These are phyloP conservation scores for Tetragonia tetragonoides DNA, from an alignment of 148 eudicot species.

Conservation along the genomic window DNA sequence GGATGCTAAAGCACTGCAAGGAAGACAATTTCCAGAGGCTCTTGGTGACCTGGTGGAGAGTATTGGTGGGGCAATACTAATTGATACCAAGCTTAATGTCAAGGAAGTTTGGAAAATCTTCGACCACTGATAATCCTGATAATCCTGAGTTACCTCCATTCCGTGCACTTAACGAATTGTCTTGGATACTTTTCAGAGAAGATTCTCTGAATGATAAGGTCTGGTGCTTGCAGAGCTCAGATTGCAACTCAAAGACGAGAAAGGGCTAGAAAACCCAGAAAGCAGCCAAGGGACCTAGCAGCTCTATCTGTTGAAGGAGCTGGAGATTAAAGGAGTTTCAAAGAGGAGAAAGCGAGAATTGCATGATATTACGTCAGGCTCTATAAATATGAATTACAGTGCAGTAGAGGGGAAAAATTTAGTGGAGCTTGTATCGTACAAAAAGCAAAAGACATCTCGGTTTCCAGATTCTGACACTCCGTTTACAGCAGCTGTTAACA, in stretches of 20 bases:
- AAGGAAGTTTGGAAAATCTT: constrained; percentile 82
- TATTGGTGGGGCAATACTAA: constrained; percentile 81
- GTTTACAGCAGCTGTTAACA: constrained; percentile 50
- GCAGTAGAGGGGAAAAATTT: neutral
- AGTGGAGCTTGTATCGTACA: constrained; percentile 12
- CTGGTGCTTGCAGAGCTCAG: constrained; percentile 48
- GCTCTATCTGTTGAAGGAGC: constrained; percentile 60
- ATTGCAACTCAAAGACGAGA: constrained; percentile 62
- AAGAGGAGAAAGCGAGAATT: constrained; percentile 44
- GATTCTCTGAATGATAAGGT: constrained; percentile 32
- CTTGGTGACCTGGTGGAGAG: constrained; percentile 95
- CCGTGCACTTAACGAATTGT: constrained; percentile 68
- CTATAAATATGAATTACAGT: constrained; percentile 6
- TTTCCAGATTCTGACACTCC: constrained; percentile 22
- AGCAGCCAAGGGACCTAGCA: constrained; percentile 83
- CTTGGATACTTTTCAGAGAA: constrained; percentile 79
- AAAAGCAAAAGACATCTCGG: constrained; percentile 41
- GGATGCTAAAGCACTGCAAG: constrained; percentile 37
- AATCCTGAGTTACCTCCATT: constrained; percentile 80
- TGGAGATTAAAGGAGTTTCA: constrained; percentile 60
- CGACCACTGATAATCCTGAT: constrained; percentile 81
- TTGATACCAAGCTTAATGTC: constrained; percentile 74
- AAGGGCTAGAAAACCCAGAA: constrained; percentile 59
- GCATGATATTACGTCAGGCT: constrained; percentile 21
- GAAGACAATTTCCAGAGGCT: constrained; percentile 70